Conservation (phyloP, 2,329 filamentous ascomycete species). For the Cercospora janseana region DNA sequence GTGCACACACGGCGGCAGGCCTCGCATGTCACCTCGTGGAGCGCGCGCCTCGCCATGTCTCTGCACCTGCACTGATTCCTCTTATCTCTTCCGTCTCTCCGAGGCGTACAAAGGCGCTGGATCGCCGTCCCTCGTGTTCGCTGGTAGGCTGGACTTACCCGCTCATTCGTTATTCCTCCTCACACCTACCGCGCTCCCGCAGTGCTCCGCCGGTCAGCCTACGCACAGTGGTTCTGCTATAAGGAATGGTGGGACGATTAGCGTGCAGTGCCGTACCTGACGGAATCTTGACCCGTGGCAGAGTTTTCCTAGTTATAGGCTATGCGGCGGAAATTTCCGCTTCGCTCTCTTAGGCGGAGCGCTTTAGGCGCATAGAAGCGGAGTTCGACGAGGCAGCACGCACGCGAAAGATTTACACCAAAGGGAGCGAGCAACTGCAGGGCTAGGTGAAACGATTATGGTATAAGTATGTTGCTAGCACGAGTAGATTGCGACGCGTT, state of each 20-base stretch:
- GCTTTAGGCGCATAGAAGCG: neutral
- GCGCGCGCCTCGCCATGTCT: constrained; percentile 6
- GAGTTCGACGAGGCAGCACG: constrained; percentile 2
- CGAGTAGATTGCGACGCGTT: neutral
- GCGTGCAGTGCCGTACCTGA: neutral
- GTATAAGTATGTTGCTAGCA: neutral
- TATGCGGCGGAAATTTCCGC: neutral
- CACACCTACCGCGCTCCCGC: neutral
- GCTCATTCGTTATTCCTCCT: constrained; percentile 8
- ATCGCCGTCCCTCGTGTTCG: constrained; percentile 1
- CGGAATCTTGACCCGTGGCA: neutral
- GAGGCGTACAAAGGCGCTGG: constrained; percentile 2
- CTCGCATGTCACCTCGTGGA: neutral
- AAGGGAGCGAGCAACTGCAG: constrained; percentile 3
- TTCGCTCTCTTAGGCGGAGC: neutral
- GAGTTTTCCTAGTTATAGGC: neutral
- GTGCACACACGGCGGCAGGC: neutral
- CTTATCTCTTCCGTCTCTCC: constrained; percentile 1
- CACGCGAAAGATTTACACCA: constrained; percentile 2
- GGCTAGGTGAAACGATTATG: neutral
- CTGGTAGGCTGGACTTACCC: neutral
- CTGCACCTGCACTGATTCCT: neutral
- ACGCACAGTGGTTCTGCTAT: neutral
- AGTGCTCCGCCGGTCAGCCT: constrained; percentile 1
- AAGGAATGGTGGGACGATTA: constrained; percentile 1